These are phyloP conservation scores for Decorospora gaudefroyi DNA, from an alignment of 2,329 filamentous ascomycete genomes.

Conservation along the genomic window DNA sequence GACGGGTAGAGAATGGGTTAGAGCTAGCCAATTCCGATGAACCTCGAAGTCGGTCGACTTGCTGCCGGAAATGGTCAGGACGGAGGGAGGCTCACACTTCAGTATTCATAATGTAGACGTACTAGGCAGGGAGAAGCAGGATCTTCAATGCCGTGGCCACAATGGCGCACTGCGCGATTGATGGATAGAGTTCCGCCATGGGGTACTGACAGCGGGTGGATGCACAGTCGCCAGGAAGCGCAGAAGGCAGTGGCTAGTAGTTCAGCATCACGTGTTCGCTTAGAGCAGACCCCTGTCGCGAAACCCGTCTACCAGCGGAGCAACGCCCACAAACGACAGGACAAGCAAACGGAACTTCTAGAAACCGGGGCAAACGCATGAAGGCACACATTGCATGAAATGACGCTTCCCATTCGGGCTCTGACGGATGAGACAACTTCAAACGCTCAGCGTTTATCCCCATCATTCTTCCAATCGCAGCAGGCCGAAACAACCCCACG, in stretches of 20 bases:
- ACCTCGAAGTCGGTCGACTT: constrained; percentile 99
- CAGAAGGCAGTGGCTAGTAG: constrained; percentile 21
- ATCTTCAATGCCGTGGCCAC: constrained; percentile 88
- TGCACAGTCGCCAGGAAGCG: constrained; percentile 27
- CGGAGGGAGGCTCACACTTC: constrained; percentile 5
- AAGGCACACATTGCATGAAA: constrained; percentile 2
- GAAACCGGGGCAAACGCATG: constrained; percentile 7
- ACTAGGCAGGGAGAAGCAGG: constrained; percentile 93
- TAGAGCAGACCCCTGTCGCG: constrained; percentile 2
- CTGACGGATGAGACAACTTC: constrained; percentile 10
- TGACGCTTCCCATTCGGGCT: constrained; percentile 10
- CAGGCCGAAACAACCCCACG: constrained; percentile 8
- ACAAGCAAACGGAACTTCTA: constrained; percentile 14
- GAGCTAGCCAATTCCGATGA: constrained; percentile 97
- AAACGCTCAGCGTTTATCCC: constrained; percentile 6
- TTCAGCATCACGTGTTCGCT: constrained; percentile 24
- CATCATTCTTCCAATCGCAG: constrained; percentile 2
- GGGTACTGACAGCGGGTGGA: constrained; percentile 28
- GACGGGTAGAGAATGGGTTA: constrained; percentile 85
- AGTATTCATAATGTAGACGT: constrained; percentile 50
- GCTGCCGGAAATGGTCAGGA: constrained; percentile 57
- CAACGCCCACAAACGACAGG: constrained; percentile 11
- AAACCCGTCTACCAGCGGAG: background rate
- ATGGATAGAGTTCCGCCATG: constrained; percentile 83
- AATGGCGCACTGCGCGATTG: constrained; percentile 84